phyloP scores from a whole-genome alignment of 192 early-diverging fungal genomes.

The Coemansia sp. region DNA sequence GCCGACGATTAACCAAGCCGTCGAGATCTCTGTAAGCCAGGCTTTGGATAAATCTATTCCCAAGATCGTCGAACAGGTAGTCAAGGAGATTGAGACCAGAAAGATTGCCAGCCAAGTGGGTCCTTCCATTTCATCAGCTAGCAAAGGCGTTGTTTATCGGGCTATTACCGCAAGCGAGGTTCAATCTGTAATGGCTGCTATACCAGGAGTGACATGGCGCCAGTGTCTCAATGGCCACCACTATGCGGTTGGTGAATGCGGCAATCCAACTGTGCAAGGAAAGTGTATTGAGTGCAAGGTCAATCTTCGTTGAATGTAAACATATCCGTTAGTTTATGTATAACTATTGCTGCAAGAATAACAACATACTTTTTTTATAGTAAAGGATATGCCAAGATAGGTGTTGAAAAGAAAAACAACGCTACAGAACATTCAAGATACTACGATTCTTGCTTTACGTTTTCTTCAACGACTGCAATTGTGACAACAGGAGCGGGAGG shows the following conservation, averaged over 20 bases:
- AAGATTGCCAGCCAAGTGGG: background rate
- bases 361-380: no score
- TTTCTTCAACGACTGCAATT: background rate
- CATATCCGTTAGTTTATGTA: no score
- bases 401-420: background rate
- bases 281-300: background rate
- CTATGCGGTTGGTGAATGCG: slow-evolving; percentile 56
- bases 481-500: slow-evolving; percentile 1
- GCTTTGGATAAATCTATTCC: background rate
- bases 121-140: background rate
- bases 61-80: slow-evolving; percentile 10
- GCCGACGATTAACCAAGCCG: slow-evolving; percentile 12
- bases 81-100: background rate
- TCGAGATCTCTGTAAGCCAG: background rate
- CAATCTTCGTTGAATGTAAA: background rate
- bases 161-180: slow-evolving; percentile 6
- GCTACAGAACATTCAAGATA: background rate
- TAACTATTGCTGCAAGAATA: no score
- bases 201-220: slow-evolving; percentile 28
- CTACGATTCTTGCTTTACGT: background rate
- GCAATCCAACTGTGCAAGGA: slow-evolving; percentile 28
- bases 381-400: background rate
- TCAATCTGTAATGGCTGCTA: no score
- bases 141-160: slow-evolving; percentile 7
- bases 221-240: slow-evolving; percentile 23